Percentiles rank a stretch among this genome's conserved stretches.
Evolutionary conservation across 2,329 filamentous ascomycete species (phyloP).

Genomic region (Pseudonectria buxi): DNA sequence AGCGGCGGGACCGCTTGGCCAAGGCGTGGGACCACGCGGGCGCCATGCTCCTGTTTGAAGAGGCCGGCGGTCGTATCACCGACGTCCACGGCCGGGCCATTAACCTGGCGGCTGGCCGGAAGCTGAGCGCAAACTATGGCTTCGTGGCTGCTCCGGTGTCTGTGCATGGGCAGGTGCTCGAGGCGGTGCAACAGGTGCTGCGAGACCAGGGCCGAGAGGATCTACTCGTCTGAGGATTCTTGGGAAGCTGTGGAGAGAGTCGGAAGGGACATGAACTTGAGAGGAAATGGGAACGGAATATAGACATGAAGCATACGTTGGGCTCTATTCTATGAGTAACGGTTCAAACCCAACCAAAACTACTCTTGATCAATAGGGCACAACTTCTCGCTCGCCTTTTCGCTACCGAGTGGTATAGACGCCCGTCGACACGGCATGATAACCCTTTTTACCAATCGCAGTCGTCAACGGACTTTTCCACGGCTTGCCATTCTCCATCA

Average conservation of each 20-base stretch:
- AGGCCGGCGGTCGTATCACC: constrained; percentile 48
- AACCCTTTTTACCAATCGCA: constrained; percentile 37
- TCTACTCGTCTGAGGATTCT: too few species aligned
- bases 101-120: constrained; percentile 42
- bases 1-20: constrained; percentile 37
- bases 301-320: too few species aligned
- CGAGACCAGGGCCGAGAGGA: constrained; percentile 25
- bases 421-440: constrained; percentile 36
- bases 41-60: constrained; percentile 52
- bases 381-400: too few species aligned
- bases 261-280: too few species aligned
- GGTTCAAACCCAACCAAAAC: too few species aligned
- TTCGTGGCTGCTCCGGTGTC: constrained; percentile 46
- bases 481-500: constrained; percentile 27
- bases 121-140: constrained; percentile 45
- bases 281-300: too few species aligned
- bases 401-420: constrained; percentile 34
- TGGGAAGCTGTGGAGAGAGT: constrained; percentile 9
- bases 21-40: constrained; percentile 57
- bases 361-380: too few species aligned
- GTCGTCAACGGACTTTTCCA: constrained; percentile 33
- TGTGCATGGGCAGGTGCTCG: constrained; percentile 40
- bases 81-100: constrained; percentile 47
- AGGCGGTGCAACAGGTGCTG: constrained; percentile 74
- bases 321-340: too few species aligned